A percentile compares a stretch with the other conserved stretches of the same genome.
phyloP scores from a whole-genome alignment of 768 basidiomycete genomes.

The Pleurotus tuber-regium region DNA sequence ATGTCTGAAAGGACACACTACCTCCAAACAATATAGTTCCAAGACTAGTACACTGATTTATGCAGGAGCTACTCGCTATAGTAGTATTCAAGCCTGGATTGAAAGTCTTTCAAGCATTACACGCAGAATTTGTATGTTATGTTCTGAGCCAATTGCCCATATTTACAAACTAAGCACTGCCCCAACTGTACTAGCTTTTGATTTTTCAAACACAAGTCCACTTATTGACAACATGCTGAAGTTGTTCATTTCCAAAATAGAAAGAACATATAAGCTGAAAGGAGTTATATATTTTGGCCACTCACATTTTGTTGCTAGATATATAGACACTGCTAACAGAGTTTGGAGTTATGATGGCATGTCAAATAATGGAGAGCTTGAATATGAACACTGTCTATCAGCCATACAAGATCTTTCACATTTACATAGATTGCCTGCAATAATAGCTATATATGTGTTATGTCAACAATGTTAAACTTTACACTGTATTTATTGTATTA shows the following conservation, averaged over 20 bases:
- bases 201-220: background rate
- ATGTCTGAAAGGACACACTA: background rate
- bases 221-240: background rate
- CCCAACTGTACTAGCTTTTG: background rate
- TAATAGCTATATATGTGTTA: no score
- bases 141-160: background rate
- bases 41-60: background rate
- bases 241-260: background rate
- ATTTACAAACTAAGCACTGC: background rate
- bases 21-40: background rate
- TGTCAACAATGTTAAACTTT: no score
- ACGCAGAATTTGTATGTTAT: background rate
- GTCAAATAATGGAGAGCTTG: background rate
- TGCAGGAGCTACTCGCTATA: background rate
- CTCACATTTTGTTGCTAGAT: background rate
- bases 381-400: no score
- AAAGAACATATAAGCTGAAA: background rate
- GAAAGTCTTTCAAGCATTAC: background rate
- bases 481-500: no score
- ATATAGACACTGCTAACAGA: background rate
- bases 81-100: background rate
- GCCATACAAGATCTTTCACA: no score
- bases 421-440: no score
- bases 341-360: slow-evolving; percentile 8
- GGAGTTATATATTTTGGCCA: background rate